A percentile compares a stretch with the other conserved stretches of the same genome.
phyloP scores from a whole-genome alignment of 108 stramenopile species.

The Cyclotella sp. region DNA sequence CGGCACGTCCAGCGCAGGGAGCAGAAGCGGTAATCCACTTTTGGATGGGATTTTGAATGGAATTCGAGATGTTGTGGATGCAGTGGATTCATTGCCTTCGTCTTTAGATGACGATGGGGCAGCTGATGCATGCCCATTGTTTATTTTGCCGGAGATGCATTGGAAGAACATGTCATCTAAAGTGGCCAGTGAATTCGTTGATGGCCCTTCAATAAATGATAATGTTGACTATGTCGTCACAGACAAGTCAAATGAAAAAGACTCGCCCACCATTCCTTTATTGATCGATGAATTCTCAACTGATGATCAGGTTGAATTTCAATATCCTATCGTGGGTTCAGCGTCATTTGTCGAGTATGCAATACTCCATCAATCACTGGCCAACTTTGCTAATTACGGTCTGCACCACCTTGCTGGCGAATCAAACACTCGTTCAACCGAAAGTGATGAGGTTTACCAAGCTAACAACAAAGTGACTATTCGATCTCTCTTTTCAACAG shows the following conservation, averaged over 20 bases:
- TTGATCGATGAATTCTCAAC: not conserved
- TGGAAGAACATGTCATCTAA: slow-evolving; percentile 26
- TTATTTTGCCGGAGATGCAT: slow-evolving; percentile 21
- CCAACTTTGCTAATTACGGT: slow-evolving; percentile 22
- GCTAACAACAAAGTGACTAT: slow-evolving; percentile 21
- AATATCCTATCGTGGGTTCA: slow-evolving; percentile 34
- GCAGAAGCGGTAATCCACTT: slow-evolving; percentile 31
- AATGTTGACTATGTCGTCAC: too few relatives aligned
- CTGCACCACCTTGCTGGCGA: slow-evolving; percentile 36
- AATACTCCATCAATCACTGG: slow-evolving; percentile 25
- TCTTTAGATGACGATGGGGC: not conserved
- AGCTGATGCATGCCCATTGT: slow-evolving; percentile 8
- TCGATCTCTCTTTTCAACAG: slow-evolving; percentile 40
- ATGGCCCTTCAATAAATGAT: too few relatives aligned
- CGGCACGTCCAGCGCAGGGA: not conserved
- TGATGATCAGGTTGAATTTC: not conserved
- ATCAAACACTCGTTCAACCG: not conserved
- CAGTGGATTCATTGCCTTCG: slow-evolving; percentile 41
- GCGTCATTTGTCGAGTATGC: slow-evolving; percentile 46
- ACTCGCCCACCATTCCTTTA: not conserved
- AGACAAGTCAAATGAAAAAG: not conserved
- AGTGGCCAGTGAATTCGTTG: not conserved
- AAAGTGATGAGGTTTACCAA: too few relatives aligned
- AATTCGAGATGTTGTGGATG: slow-evolving; percentile 41
- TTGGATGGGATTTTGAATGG: slow-evolving; percentile 42